A percentile compares a stretch with the other conserved stretches of the same genome.
phyloP scores from a whole-genome alignment of 2,329 filamentous ascomycete genomes.

The Monilinia aucupariae region DNA sequence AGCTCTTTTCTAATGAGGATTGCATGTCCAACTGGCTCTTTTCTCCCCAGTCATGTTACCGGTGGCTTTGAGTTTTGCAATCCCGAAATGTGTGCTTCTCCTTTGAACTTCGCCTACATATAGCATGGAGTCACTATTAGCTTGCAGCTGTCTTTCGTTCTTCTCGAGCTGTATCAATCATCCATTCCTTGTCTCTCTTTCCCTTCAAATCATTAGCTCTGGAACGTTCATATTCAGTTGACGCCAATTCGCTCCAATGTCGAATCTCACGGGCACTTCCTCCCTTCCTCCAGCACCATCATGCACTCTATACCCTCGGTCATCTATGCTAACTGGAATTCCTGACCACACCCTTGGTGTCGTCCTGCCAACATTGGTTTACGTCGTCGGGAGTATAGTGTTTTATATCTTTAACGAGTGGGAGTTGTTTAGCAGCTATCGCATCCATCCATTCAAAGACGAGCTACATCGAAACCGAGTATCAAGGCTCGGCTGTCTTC shows the following conservation, averaged over 20 bases:
- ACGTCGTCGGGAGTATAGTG: slow-evolving; percentile 1
- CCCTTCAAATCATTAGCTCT: background rate
- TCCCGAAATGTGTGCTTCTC: background rate
- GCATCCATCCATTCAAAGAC: slow-evolving; percentile 7
- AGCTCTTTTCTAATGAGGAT: background rate
- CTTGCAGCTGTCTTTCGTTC: background rate
- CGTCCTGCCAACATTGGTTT: slow-evolving; percentile 9
- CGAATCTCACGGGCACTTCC: background rate
- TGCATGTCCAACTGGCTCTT: background rate
- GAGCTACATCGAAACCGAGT: slow-evolving; percentile 14
- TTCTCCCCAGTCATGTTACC: background rate
- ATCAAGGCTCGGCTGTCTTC: slow-evolving; percentile 6
- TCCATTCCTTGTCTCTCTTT: background rate
- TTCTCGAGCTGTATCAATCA: background rate
- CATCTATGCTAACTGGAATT: background rate
- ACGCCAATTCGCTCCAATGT: background rate
- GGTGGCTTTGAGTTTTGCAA: background rate
- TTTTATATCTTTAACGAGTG: slow-evolving; percentile 1
- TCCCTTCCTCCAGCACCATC: background rate
- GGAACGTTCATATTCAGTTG: background rate
- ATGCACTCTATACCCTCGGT: background rate
- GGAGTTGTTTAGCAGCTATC: slow-evolving; percentile 6
- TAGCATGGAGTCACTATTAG: background rate
- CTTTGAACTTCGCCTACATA: background rate
- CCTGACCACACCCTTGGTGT: slow-evolving; percentile 7